phyloP scores from a whole-genome alignment of 2,329 filamentous ascomycete species.

The Verticillium albo-atrum region DNA sequence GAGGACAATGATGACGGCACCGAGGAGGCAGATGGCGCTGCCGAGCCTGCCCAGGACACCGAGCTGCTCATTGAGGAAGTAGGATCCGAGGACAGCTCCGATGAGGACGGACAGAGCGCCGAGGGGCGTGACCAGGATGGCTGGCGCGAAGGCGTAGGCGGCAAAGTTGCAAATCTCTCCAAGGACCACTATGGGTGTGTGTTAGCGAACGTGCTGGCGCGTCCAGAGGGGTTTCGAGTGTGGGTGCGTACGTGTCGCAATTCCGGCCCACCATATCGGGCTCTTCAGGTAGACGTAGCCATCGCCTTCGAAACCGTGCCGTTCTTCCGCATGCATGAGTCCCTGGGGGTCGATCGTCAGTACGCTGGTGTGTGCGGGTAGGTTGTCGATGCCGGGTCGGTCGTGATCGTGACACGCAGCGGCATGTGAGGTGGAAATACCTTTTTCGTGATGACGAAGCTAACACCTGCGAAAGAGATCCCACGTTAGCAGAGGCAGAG shows the following conservation, averaged over 20 bases:
- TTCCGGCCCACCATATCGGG: conserved; percentile 97
- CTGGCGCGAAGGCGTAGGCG: conserved; percentile 95
- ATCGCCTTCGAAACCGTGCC: conserved; percentile 94
- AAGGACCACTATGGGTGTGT: conserved; percentile 63
- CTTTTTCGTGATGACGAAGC: conserved; percentile 99
- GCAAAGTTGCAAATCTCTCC: conserved; percentile 97
- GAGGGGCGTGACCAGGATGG: conserved; percentile 94
- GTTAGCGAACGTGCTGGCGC: conserved; percentile 4
- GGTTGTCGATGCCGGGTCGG: neutral
- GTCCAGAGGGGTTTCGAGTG: neutral
- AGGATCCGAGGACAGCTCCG: conserved; percentile 88
- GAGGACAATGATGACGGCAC: conserved; percentile 93
- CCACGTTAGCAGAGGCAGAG: conserved; percentile 14
- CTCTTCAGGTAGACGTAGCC: conserved; percentile 92
- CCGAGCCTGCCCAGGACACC: conserved; percentile 91
- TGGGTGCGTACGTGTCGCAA: conserved; percentile 72
- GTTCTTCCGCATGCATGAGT: conserved; percentile 82
- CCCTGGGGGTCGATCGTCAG: conserved; percentile 47
- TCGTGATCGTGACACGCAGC: neutral
- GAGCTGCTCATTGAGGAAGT: conserved; percentile 86
- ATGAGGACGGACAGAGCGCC: conserved; percentile 93
- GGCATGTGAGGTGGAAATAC: conserved; percentile 38
- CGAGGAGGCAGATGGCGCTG: conserved; percentile 92
- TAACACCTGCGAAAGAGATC: conserved; percentile 63
- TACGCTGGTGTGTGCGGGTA: neutral